These are phyloP conservation scores for Talaromyces proteolyticus DNA, from an alignment of 495 filamentous ascomycete species.

Conservation along the genomic window DNA sequence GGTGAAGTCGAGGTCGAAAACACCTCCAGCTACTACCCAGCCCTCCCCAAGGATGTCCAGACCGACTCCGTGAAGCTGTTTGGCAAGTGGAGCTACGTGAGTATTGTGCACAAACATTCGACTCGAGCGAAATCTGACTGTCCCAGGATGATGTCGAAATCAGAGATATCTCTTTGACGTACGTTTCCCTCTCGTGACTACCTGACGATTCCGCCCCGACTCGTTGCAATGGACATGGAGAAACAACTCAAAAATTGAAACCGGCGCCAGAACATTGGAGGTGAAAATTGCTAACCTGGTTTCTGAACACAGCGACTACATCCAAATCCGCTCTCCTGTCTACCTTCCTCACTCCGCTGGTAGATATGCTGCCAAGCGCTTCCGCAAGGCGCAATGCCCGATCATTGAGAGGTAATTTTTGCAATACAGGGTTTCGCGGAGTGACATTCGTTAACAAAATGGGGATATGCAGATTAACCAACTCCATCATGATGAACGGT, in stretches of 20 bases:
- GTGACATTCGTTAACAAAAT: background rate
- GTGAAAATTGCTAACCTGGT: conserved; percentile 40
- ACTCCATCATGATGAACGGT: conserved; percentile 99
- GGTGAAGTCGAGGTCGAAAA: conserved; percentile 91
- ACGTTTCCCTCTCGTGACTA: conserved; percentile 44
- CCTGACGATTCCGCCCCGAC: conserved; percentile 10
- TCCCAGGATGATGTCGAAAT: conserved; percentile 89
- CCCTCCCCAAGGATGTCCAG: conserved; percentile 92
- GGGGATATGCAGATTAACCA: conserved; percentile 60
- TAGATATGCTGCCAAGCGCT: conserved; percentile 97
- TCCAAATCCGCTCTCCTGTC: conserved; percentile 97
- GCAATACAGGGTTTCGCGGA: background rate
- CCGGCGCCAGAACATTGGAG: too few relatives aligned
- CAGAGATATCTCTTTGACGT: conserved; percentile 99
- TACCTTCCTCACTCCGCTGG: conserved; percentile 98
- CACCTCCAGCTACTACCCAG: conserved; percentile 56
- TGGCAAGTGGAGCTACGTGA: conserved; percentile 83
- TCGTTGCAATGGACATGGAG: conserved; percentile 2
- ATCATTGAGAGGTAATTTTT: conserved; percentile 80
- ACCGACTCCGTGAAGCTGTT: conserved; percentile 94
- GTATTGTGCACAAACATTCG: background rate
- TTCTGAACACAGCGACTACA: conserved; percentile 76
- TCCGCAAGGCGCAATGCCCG: conserved; percentile 99
- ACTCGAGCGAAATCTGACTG: background rate
- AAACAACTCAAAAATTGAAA: conserved; percentile 4